Base-by-base conservation (phyloP, 2,329 filamentous ascomycete genomes). In the Colletotrichum neosansevieriae region DNA sequence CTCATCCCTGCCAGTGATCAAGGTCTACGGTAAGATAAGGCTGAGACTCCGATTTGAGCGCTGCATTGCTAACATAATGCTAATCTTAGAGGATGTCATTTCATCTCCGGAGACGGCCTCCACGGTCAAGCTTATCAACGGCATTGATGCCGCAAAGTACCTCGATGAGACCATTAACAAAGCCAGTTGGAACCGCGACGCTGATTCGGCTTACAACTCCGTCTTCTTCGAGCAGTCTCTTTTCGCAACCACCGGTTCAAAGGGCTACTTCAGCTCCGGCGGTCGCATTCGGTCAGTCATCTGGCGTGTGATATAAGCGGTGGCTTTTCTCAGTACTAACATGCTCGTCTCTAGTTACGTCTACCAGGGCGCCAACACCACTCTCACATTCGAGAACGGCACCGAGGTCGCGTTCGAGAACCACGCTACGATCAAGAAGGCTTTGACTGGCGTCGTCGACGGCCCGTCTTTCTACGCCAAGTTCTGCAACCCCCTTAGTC, bases 1-100 rank as follows among this genome's bases (percentile, higher is more conserved):
- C 58, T 64, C 75, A 67, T 78, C 78, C 64, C 62, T 76, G 59
- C 76, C 78, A 65, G 81, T 84, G 11, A 81, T 90, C n/a, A 84
- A 84, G 63, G 78, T 88, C 3, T 88, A 69, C 19, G 63, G 66
- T 69, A 51, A 13, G 49, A 13, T 40, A 15, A 53, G n/a, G n/a
- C 24, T 17, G 11, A 19, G n/a, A 19, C 10, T 54, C n/a, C 19
- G 0, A 2, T 17, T 1, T 2, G 29, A 12, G 12, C 34, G 17
- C 21, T 40, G 51, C 34, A 10, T 17, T 44, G 19, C 32, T 57
- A n/a, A 56, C 2, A 17, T 24, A 24, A 24, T 11, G 1, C 7
- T 2, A 6, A 9, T 13, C 15, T 0, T 3, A 71, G 73, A 72
- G 32, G 78, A 80, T 36, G 76, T 79, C 5, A 70, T 78, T n/a